phyloP scores from a whole-genome alignment of 371 early-diverging fungal genomes.

The Lichtheimia corymbifera region DNA sequence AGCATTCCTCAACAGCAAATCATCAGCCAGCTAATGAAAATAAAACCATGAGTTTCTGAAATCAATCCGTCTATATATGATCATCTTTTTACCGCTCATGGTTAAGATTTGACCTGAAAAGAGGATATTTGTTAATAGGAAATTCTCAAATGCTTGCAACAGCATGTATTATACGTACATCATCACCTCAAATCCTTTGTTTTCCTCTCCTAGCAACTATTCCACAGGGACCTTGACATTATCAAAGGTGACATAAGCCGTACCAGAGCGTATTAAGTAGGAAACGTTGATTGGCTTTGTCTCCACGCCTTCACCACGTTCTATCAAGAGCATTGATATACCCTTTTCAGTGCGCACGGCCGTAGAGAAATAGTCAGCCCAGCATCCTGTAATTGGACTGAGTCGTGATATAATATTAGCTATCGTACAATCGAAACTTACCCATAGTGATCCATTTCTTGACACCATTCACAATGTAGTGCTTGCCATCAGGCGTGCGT shows the following conservation, averaged over 20 bases:
- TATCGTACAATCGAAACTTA: background rate
- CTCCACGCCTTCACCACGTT: constrained; percentile 55
- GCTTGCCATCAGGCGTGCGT: constrained; percentile 70
- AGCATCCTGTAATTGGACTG: constrained; percentile 7
- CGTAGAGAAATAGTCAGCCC: constrained; percentile 68
- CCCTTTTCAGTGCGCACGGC: constrained; percentile 68
- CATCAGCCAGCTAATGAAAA: constrained; percentile 23
- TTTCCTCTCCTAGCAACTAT: constrained; percentile 85
- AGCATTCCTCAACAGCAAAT: constrained; percentile 38
- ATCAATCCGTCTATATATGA: background rate
- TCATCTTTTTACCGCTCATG: constrained; percentile 57
- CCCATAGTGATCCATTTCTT: constrained; percentile 86
- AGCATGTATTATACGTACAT: constrained; percentile 21
- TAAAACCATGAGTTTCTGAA: background rate
- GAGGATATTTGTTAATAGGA: constrained; percentile 24
- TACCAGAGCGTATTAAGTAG: constrained; percentile 59
- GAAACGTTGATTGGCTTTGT: constrained; percentile 65
- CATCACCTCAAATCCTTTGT: constrained; percentile 73
- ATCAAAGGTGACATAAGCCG: constrained; percentile 48
- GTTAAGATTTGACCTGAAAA: constrained; percentile 59
- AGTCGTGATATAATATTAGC: background rate
- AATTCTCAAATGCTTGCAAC: too few relatives aligned
- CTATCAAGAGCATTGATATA: constrained; percentile 65
- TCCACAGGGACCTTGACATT: constrained; percentile 74
- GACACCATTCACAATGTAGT: constrained; percentile 71